Evolutionary conservation across 2,329 filamentous ascomycete genomes (phyloP), one percentile per base, ranked within the genome.

Genomic region (Phaeosphaeria sp.): DNA sequence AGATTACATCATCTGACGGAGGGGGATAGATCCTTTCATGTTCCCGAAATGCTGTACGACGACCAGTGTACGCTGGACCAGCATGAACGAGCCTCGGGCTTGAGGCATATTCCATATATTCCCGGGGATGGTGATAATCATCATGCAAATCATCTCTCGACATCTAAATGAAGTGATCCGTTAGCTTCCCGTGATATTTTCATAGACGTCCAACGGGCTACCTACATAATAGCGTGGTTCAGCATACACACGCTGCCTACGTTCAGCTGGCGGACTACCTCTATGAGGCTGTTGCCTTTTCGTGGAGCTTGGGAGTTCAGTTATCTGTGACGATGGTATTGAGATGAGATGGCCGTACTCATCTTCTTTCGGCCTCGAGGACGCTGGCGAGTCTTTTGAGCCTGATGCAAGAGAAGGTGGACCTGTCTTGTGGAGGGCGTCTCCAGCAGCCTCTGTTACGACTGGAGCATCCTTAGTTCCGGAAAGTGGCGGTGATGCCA

Each of bases 321-420:
- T 67, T 18, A 58, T 25, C 47, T 69, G 66, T 5, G 54, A 25
- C 10, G 61, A 43, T n/a, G 71, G 62, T 6, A 70, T 68, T 18
- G 81, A 81, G 25, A 74, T 74, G 54, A 77, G 77, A 30, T 80
- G 79, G 66, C 82, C 80, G 68, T 84, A 84, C 61, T 83, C 82
- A 65, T 83, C 79, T 53, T 82, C 79, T 2, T 66, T 72, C n/a
- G 63, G 58, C 53, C 67, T 74, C 4, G 59, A 53, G 10, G 77
- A 75, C 30, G 75, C 73, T 36, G 75, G 65, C 36, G 74, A 73
- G 18, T 71, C 76, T 21, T 62, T 64, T 63, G 68, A 66, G 42
- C 63, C 58, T 6, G 64, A 64, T 9, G 55, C 66, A 36, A 66
- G 36, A 30, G 66, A 60, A 2, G 69, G 54, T 41, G 68, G 63